Conservation (phyloP, 2,329 filamentous ascomycete genomes). For the Claviceps sp. region DNA sequence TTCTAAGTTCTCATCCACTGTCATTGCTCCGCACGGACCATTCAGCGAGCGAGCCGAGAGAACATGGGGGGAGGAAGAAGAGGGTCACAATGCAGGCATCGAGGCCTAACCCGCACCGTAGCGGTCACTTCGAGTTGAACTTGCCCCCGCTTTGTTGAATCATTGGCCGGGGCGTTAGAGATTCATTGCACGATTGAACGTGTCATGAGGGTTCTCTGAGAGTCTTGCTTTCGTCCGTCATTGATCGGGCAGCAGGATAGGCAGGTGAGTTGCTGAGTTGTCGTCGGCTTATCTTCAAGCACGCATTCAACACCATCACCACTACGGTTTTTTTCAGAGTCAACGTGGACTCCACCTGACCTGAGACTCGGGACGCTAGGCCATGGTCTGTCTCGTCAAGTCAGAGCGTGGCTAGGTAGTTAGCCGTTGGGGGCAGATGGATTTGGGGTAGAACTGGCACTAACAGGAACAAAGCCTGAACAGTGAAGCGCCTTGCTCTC, state of each 20-base stretch:
- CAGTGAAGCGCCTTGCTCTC: not conserved
- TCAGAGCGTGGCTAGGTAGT: not conserved
- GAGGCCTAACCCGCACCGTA: conserved; percentile 8
- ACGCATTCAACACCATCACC: not conserved
- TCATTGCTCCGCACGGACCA: conserved; percentile 4
- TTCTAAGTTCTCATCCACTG: not conserved
- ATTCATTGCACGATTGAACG: conserved; percentile 2
- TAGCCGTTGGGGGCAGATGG: not conserved
- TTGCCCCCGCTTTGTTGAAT: conserved; percentile 3
- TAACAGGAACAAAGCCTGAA: not conserved
- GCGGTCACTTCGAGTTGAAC: conserved; percentile 1
- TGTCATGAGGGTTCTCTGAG: not conserved
- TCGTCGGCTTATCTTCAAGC: not conserved
- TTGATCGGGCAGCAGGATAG: not conserved
- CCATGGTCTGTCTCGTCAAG: not conserved
- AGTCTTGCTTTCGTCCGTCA: not conserved
- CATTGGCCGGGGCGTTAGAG: conserved; percentile 5
- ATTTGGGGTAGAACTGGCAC: not conserved
- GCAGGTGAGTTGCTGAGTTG: not conserved
- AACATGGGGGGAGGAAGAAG: not conserved
- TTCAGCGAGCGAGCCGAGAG: not conserved
- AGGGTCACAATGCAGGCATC: conserved; percentile 1
- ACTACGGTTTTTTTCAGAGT: not conserved
- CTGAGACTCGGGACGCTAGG: not conserved
- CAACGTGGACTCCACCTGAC: not conserved